These are phyloP conservation scores for Phaeosphaeriaceae sp. DNA, from an alignment of 2,329 filamentous ascomycete species.

Conservation along the genomic window DNA sequence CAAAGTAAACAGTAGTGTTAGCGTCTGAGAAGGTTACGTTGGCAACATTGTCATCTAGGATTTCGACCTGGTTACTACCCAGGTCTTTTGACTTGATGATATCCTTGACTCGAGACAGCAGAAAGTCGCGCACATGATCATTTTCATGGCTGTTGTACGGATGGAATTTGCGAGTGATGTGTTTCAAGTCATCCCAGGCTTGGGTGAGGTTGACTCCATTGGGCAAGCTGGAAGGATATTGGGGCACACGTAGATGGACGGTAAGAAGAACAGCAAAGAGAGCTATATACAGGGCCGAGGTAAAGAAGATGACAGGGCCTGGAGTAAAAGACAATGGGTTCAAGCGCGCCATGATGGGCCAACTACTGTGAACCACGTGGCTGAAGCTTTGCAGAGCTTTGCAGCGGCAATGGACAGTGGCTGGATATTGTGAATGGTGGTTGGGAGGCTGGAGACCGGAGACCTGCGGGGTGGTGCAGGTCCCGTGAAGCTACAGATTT, in stretches of 20 bases:
- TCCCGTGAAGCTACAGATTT: slow-evolving; percentile 11
- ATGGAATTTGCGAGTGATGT: slow-evolving; percentile 77
- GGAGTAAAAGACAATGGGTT: slow-evolving; percentile 76
- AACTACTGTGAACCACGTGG: slow-evolving; percentile 18
- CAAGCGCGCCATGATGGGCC: slow-evolving; percentile 40
- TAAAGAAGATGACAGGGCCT: slow-evolving; percentile 80
- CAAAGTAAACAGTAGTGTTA: slow-evolving; percentile 75
- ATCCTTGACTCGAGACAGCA: slow-evolving; percentile 72
- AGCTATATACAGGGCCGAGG: slow-evolving; percentile 76
- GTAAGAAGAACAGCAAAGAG: slow-evolving; percentile 74
- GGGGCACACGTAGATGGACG: slow-evolving; percentile 77
- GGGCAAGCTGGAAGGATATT: slow-evolving; percentile 62
- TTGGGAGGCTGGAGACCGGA: slow-evolving; percentile 14
- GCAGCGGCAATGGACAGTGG: slow-evolving; percentile 12
- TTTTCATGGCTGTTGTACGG: slow-evolving; percentile 89
- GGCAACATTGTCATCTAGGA: slow-evolving; percentile 80
- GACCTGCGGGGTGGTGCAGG: slow-evolving; percentile 1
- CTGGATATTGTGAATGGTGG: slow-evolving; percentile 16
- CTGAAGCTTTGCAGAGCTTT: slow-evolving; percentile 10
- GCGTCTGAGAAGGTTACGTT: slow-evolving; percentile 74
- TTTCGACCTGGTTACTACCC: slow-evolving; percentile 56
- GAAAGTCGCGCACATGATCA: slow-evolving; percentile 77
- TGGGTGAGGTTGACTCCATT: slow-evolving; percentile 79
- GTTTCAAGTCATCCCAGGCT: slow-evolving; percentile 83
- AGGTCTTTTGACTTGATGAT: slow-evolving; percentile 69